Evolutionary conservation across 2,329 filamentous ascomycete genomes (phyloP).

Genomic region (Diaporthe capsici): DNA sequence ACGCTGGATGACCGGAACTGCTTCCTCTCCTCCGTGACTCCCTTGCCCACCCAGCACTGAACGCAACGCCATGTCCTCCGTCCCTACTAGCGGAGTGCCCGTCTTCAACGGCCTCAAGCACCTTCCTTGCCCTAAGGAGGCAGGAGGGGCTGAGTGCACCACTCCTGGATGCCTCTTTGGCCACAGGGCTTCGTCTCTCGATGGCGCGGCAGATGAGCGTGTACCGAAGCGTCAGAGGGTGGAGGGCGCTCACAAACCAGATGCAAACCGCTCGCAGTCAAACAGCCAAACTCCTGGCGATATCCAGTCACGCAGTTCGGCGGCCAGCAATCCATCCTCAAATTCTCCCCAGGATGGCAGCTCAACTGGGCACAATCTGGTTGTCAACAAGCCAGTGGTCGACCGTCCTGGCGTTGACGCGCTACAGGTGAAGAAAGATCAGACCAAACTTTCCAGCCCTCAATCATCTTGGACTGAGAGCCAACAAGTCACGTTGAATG

Average conservation of each 20-base stretch:
- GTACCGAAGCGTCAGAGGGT: constrained; percentile 27
- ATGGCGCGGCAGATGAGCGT: constrained; percentile 28
- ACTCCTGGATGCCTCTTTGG: constrained; percentile 40
- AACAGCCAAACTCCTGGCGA: neutral
- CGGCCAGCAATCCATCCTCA: neutral
- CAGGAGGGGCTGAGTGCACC: constrained; percentile 38
- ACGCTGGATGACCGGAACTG: neutral
- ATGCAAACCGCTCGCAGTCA: neutral
- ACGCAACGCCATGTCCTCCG: constrained; percentile 1
- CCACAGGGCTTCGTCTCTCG: constrained; percentile 30
- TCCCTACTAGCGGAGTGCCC: constrained; percentile 35
- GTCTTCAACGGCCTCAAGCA: constrained; percentile 42
- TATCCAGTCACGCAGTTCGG: neutral
- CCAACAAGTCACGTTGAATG: constrained; percentile 14
- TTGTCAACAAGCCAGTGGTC: neutral
- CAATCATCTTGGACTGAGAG: neutral
- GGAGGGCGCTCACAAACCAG: neutral
- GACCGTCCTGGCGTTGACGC: neutral
- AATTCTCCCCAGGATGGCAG: neutral
- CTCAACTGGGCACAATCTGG: neutral
- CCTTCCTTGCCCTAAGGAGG: constrained; percentile 41
- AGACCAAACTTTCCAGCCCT: neutral
- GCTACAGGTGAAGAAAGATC: neutral
- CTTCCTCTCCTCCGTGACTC: neutral
- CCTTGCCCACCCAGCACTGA: neutral